Evolutionary conservation across 225 moss, liverwort and hornwort genomes (phyloP).

Genomic region (Straminergon stramineum): DNA sequence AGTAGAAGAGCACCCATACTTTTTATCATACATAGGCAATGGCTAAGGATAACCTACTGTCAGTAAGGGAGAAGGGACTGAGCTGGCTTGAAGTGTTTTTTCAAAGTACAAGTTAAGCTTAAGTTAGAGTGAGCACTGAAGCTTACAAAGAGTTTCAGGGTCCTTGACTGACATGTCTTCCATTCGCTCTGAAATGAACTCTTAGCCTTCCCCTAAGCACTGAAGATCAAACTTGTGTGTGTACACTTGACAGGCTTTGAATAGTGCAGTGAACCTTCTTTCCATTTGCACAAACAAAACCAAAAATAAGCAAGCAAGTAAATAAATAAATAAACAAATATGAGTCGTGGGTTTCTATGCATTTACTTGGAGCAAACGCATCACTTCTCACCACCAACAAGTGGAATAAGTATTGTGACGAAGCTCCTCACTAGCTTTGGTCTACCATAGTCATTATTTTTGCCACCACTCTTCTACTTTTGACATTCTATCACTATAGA

Average conservation of each 20-base stretch:
- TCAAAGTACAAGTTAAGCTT: neutral
- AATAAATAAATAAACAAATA: neutral
- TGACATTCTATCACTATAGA: no score
- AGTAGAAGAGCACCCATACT: neutral
- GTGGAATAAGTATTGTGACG: neutral
- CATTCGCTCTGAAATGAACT: neutral
- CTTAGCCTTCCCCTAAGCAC: no score
- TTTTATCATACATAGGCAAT: neutral
- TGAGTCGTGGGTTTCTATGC: neutral
- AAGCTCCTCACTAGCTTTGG: neutral
- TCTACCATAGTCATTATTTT: fast-evolving
- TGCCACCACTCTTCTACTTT: no score
- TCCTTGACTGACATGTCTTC: neutral
- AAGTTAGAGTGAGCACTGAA: neutral
- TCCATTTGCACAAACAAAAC: neutral
- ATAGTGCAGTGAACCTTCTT: neutral
- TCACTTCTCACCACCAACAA: neutral
- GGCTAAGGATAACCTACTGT: neutral
- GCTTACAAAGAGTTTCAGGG: neutral
- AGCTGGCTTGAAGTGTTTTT: neutral
- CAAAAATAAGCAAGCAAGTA: no score
- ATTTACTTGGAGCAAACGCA: neutral
- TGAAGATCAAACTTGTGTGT: neutral
- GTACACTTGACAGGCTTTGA: neutral
- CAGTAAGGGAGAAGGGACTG: neutral